Percentiles rank a stretch among this genome's conserved stretches.
phyloP scores from a whole-genome alignment of 257 asterid species.

The Mitragyna speciosa region DNA sequence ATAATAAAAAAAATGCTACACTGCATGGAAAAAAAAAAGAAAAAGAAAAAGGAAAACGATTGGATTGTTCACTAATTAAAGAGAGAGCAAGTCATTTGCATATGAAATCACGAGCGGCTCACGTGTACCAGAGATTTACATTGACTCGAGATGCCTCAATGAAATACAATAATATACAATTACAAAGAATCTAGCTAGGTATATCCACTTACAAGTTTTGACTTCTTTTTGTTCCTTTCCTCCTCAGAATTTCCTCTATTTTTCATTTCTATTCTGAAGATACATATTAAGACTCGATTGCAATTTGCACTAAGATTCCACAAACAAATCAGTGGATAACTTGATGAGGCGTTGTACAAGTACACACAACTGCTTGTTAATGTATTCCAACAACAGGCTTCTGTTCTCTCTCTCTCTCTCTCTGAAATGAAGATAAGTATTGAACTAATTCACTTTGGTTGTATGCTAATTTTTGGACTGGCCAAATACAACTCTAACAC shows the following conservation, averaged over 20 bases:
- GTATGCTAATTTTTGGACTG: background rate
- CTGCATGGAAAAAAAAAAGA: background rate
- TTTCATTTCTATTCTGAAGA: too few species aligned
- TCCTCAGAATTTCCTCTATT: too few species aligned
- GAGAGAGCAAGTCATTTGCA: slow-evolving; percentile 16
- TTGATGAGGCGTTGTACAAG: too few species aligned
- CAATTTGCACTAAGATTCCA: too few species aligned
- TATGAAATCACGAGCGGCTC: slow-evolving; percentile 10
- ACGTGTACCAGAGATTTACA: slow-evolving; percentile 19
- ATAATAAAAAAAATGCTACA: background rate
- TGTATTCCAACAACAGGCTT: background rate
- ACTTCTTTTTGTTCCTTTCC: too few species aligned
- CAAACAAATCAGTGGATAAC: too few species aligned
- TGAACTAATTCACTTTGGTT: too few species aligned
- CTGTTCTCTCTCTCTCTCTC: too few species aligned
- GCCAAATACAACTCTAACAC: background rate
- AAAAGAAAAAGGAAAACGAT: background rate
- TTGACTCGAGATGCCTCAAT: slow-evolving; percentile 21
- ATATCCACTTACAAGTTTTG: too few species aligned
- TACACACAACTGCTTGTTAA: background rate
- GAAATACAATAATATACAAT: background rate
- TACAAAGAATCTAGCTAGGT: too few species aligned
- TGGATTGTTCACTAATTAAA: background rate
- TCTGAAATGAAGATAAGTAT: too few species aligned
- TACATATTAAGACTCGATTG: too few species aligned